phyloP scores from a whole-genome alignment of 352 stramenopile species.

The Pythium inflatum region DNA sequence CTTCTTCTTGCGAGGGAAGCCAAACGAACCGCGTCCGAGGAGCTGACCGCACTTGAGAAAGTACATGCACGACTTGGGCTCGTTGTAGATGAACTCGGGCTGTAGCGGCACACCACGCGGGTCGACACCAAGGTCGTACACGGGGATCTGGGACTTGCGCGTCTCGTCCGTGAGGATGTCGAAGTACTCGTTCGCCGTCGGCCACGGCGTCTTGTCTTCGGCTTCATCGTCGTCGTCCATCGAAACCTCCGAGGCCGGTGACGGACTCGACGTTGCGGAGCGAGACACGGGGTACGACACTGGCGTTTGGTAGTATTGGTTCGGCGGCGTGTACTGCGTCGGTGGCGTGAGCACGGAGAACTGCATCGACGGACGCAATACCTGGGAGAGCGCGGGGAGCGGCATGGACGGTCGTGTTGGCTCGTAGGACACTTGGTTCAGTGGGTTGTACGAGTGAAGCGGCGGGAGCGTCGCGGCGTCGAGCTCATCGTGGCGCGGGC shows the following conservation, averaged over 20 bases:
- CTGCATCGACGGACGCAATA: constrained; percentile 24
- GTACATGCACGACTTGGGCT: constrained; percentile 78
- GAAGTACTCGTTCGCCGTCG: constrained; percentile 68
- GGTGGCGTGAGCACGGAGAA: constrained; percentile 19
- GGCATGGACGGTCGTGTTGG: neutral
- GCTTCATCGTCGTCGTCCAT: constrained; percentile 36
- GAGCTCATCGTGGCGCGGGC: constrained; percentile 24
- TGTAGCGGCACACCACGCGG: constrained; percentile 70
- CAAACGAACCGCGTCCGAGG: constrained; percentile 71
- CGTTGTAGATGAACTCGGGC: constrained; percentile 78
- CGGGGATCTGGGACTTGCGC: constrained; percentile 45
- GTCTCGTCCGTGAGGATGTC: constrained; percentile 45
- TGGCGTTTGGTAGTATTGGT: neutral
- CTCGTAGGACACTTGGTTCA: too few relatives aligned
- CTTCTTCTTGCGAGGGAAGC: constrained; percentile 71
- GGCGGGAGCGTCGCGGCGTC: constrained; percentile 16
- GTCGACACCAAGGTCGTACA: constrained; percentile 78
- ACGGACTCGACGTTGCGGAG: constrained; percentile 17
- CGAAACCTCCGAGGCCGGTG: constrained; percentile 22
- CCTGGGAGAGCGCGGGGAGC: constrained; percentile 28
- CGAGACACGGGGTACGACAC: neutral
- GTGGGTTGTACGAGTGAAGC: constrained; percentile 21
- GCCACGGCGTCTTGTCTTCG: constrained; percentile 75
- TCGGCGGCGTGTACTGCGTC: constrained; percentile 3
- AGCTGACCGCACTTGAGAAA: constrained; percentile 67